Evolutionary conservation across 176 grass and related monocot genomes (phyloP).

Genomic region (Oryza nivara): DNA sequence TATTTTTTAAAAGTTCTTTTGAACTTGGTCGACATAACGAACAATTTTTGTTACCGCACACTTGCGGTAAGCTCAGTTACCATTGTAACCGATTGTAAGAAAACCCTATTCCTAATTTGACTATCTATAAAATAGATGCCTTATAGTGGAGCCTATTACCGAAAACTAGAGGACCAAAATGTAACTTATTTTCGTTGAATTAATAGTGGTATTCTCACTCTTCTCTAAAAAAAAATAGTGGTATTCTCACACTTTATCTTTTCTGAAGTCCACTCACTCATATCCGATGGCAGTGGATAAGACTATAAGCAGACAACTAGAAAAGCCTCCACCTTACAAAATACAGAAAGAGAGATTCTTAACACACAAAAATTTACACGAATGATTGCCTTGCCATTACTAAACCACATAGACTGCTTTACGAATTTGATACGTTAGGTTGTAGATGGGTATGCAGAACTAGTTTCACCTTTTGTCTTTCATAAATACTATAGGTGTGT

Average conservation of each 20-base stretch:
- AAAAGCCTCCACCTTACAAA: background rate
- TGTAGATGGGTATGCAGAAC: background rate
- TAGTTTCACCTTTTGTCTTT: background rate
- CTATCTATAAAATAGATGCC: background rate
- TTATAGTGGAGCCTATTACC: too few relatives aligned
- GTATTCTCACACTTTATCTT: background rate
- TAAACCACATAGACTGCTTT: background rate
- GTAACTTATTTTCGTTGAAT: too few relatives aligned
- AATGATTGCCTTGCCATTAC: background rate
- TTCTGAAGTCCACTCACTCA: background rate
- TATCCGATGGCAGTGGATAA: background rate
- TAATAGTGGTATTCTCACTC: background rate
- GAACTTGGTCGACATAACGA: too few relatives aligned
- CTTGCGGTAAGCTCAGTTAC: too few relatives aligned
- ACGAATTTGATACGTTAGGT: background rate
- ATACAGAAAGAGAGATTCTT: background rate
- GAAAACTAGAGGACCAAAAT: too few relatives aligned
- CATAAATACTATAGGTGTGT: background rate
- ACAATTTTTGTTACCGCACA: too few relatives aligned
- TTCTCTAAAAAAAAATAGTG: too few relatives aligned
- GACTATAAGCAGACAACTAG: background rate
- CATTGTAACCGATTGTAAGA: too few relatives aligned
- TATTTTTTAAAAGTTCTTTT: too few relatives aligned
- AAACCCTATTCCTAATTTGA: too few relatives aligned
- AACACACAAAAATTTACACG: background rate